Evolutionary conservation across 441 rosid species (phyloP).

Genomic region (Pelargonium cotyledonis): DNA sequence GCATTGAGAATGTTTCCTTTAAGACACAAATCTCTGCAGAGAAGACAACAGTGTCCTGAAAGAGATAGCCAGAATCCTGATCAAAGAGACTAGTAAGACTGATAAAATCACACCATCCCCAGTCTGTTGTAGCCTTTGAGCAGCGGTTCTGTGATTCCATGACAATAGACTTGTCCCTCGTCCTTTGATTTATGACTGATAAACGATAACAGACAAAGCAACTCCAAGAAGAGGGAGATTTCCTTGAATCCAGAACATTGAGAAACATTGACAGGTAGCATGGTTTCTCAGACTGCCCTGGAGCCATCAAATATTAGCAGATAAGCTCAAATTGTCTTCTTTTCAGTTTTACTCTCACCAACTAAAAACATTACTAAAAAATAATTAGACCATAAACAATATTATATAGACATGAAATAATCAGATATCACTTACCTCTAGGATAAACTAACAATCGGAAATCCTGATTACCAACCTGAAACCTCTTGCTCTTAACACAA

Average conservation of each 20-base stretch:
- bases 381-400: neutral
- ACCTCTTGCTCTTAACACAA: slow-evolving; percentile 93
- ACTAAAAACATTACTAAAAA: neutral
- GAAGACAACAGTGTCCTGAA: slow-evolving; percentile 88
- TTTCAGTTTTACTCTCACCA: neutral
- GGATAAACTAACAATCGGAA: slow-evolving; percentile 98
- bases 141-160: slow-evolving; percentile 98
- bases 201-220: slow-evolving; percentile 97
- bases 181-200: slow-evolving; percentile 86
- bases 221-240: slow-evolving; percentile 84
- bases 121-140: slow-evolving; percentile 98
- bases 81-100: slow-evolving; percentile 95
- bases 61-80: slow-evolving; percentile 97
- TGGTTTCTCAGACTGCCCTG: slow-evolving; percentile 99
- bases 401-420: neutral
- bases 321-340: neutral
- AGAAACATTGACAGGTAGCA: slow-evolving; percentile 99
- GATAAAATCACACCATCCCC: slow-evolving; percentile 99
- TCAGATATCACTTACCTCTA: slow-evolving; percentile 57
- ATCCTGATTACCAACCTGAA: slow-evolving; percentile 97
- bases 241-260: slow-evolving; percentile 93
- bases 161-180: slow-evolving; percentile 89
- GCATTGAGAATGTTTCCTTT: slow-evolving; percentile 82
- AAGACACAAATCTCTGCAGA: slow-evolving; percentile 97
- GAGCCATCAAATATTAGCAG: slow-evolving; percentile 43